Percentiles rank a stretch among this genome's conserved stretches.
These are phyloP conservation scores for Tuber magnatum DNA, from an alignment of 495 filamentous ascomycete species.

Conservation along the genomic window DNA sequence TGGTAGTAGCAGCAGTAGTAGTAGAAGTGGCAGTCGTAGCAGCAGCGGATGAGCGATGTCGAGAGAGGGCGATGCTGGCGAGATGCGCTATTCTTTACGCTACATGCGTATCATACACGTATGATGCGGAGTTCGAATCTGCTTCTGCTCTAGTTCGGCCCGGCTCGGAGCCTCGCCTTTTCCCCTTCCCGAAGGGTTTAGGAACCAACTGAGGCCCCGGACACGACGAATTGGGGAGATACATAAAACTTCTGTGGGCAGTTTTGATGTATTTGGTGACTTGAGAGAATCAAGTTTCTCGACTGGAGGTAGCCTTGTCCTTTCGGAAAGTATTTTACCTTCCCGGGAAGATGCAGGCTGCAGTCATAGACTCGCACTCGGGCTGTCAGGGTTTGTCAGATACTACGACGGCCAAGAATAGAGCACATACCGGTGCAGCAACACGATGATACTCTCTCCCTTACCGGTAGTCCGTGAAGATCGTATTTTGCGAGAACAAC, in stretches of 20 bases:
- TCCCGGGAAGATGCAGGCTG: not conserved
- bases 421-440: too few relatives aligned
- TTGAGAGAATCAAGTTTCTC: not conserved
- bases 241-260: not conserved
- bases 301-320: not conserved
- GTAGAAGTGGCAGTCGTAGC: constrained; percentile 1
- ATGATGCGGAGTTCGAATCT: not conserved
- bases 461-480: too few relatives aligned
- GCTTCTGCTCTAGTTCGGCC: not conserved
- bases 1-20: constrained; percentile 8
- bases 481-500: too few relatives aligned
- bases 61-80: constrained; percentile 11
- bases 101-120: not conserved
- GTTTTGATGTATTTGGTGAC: not conserved
- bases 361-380: not conserved
- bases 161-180: not conserved
- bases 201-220: not conserved
- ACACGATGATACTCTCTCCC: too few relatives aligned
- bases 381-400: not conserved
- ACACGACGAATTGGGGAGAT: not conserved
- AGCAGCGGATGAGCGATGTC: constrained; percentile 8
- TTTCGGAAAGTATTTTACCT: not conserved
- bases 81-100: not conserved
- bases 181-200: not conserved
- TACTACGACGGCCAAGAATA: not conserved